phyloP scores from a whole-genome alignment of 1,139 yeast genomes.

The Nadsonia starkeyi-henricii region DNA sequence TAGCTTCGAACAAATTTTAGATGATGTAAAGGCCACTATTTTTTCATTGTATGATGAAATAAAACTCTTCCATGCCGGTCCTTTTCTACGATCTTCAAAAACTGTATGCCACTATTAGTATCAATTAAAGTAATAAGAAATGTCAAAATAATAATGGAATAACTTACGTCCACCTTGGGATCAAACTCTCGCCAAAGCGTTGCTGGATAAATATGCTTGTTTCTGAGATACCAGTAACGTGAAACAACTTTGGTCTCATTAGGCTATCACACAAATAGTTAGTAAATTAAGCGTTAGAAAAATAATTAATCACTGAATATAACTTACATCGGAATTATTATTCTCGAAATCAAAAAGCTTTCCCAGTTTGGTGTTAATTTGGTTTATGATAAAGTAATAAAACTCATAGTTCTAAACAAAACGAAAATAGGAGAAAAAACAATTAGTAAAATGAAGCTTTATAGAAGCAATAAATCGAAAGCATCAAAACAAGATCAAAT shows the following conservation, averaged over 20 bases:
- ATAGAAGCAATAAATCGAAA: not conserved
- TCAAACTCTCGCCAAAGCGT: slow-evolving; percentile 17
- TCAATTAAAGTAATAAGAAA: too few relatives aligned
- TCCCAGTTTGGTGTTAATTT: slow-evolving; percentile 13
- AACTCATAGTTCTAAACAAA: slow-evolving; percentile 14
- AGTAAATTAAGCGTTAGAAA: too few relatives aligned
- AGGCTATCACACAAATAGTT: not conserved
- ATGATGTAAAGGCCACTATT: too few relatives aligned
- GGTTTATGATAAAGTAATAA: slow-evolving; percentile 13
- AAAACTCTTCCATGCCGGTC: slow-evolving; percentile 7
- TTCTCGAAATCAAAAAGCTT: slow-evolving; percentile 12
- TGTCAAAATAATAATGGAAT: slow-evolving; percentile 1
- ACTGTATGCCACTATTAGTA: slow-evolving; percentile 6
- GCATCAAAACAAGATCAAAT: not conserved
- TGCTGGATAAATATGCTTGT: slow-evolving; percentile 19
- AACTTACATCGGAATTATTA: slow-evolving; percentile 4
- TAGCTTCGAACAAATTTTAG: too few relatives aligned
- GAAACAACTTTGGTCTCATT: slow-evolving; percentile 14
- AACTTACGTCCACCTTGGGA: slow-evolving; percentile 12
- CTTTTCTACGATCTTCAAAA: slow-evolving; percentile 8
- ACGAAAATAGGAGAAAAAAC: too few relatives aligned
- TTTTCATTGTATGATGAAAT: not conserved
- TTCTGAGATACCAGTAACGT: slow-evolving; percentile 15
- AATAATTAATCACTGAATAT: too few relatives aligned
- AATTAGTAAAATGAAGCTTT: too few relatives aligned